Evolutionary conservation across 306 rosid genomes (phyloP), one percentile per base, ranked within the genome.

Genomic region (Quercus mongolica): DNA sequence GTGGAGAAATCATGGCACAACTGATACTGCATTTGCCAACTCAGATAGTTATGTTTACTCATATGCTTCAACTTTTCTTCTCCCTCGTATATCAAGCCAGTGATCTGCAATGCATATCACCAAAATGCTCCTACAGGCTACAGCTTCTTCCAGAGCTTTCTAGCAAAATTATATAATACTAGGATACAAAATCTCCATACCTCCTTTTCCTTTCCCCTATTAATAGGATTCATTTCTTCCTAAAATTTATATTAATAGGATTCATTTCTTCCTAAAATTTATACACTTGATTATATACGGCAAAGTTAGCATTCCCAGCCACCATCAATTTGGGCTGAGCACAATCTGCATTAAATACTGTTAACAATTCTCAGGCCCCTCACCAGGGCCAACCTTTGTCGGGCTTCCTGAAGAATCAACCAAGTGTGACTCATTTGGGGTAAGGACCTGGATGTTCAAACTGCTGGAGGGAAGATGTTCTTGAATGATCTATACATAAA

Each of bases 401-500:
- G 86, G 83, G 79, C 84, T 87, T 77, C 80, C 87, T 35, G 76
- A n/a, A 10, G 58, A 84, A 80, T 76, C 87, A 76, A 59, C 67
- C 51, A 82, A 76, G 76, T 54, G 81, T 1, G 67, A 74, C 35
- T 85, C 97, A 41, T 83, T 89, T 41, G 83, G 44, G 75, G 70
- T 86, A 65, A 73, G 25, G 70, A 74, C 79, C 75, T 82, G 91
- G 72, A 81, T 61, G 84, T 81, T 87, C 83, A 90, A 63, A 87
- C 73, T 88, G 83, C 76, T 81, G 83, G 91, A 86, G 46, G 89
- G 88, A 76, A 91, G 88, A 82, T 89, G 92, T 49, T 93, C 97
- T 81, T 85, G 94, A 15, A 86, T 75, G 26, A 84, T 73, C 98
- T 91, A 49, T 49, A 74, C 65, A 86, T 7, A 30, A 80, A 74